Base-by-base conservation (phyloP, 2,329 filamentous ascomycete genomes). In the Talaromyces marneffei region DNA sequence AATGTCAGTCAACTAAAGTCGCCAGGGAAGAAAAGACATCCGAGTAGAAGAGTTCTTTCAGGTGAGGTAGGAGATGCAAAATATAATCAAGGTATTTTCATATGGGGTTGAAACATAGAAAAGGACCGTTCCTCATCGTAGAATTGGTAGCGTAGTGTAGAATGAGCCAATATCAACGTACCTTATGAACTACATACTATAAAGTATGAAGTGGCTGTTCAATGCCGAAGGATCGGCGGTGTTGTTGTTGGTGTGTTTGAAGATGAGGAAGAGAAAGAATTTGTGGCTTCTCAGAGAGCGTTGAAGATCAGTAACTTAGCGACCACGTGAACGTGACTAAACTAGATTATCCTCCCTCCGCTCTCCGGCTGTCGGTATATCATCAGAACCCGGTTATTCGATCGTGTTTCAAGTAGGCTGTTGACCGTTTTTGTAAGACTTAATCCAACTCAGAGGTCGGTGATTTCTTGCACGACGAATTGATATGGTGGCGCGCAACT, bases 71-170 rank as follows among this genome's bases (percentile, higher is more conserved):
- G 42, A 63, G 65, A 72, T 72, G 69, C 70, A 64, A 65, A 66
- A 37, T 64, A 65, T 59, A 68, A 72, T 69, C 69, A 72, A 68
- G 54, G 65, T 65, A 65, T 65, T 68, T 59, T 73, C 68, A 74
- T 69, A 73, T 74, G 72, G 70, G 72, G 71, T 74, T 74, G 72
- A 74, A 74, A 74, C 71, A 74, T 71, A 72, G 66, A 66, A 69
- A 66, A 65, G 70, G 71, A 74, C 69, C 68, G 68, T 71, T 71
- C 70, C 73, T 73, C 70, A 72, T 69, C n/a, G 31, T 42, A 52
- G 25, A 18, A 12, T 39, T 25, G 3, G 20, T 7, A 39, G 7
- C 6, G 12, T 5, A 39, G 7, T 14, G 12, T 5, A 6, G n/a
- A 27, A 5, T 2, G 10, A 5, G 1, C n/a, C 12, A 39, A 7